These are phyloP conservation scores for Hypoxylon intermedium DNA, from an alignment of 495 filamentous ascomycete genomes.

Conservation along the genomic window DNA sequence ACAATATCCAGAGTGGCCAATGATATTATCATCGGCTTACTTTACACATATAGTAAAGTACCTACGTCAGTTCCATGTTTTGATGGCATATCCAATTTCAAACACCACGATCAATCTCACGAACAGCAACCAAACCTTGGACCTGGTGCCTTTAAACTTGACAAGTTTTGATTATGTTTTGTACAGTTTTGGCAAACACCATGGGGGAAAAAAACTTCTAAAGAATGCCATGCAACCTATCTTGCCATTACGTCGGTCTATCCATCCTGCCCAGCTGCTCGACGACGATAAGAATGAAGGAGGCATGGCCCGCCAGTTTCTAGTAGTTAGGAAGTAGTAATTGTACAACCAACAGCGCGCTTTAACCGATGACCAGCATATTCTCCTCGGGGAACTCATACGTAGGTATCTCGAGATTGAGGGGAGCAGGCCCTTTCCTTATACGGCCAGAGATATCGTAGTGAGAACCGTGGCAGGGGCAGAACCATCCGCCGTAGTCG, in stretches of 20 bases:
- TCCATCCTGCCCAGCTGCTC: conserved; percentile 31
- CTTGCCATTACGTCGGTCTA: conserved; percentile 40
- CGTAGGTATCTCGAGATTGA: conserved; percentile 93
- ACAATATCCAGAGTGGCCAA: too few species aligned
- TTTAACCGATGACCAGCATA: conserved; percentile 81
- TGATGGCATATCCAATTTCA: not conserved
- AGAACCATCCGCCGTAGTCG: conserved; percentile 99
- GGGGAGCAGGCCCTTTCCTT: conserved; percentile 92
- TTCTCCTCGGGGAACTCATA: conserved; percentile 88
- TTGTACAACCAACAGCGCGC: conserved; percentile 33
- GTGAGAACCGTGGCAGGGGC: conserved; percentile 99
- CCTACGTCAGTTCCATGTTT: not conserved
- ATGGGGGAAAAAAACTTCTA: conserved; percentile 35
- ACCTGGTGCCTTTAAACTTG: conserved; percentile 25
- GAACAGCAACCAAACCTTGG: conserved; percentile 6
- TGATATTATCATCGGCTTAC: too few species aligned
- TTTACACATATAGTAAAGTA: not conserved
- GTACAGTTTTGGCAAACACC: conserved; percentile 39
- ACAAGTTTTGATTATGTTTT: conserved; percentile 36
- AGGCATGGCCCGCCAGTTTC: conserved; percentile 36
- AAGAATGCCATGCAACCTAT: conserved; percentile 40
- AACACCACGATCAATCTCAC: too few species aligned
- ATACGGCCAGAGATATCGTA: conserved; percentile 99
- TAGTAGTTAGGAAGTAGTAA: conserved; percentile 16
- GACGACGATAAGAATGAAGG: conserved; percentile 27